phyloP scores from a whole-genome alignment of 129 eudicot species.

The Gnaphalium uliginosum region DNA sequence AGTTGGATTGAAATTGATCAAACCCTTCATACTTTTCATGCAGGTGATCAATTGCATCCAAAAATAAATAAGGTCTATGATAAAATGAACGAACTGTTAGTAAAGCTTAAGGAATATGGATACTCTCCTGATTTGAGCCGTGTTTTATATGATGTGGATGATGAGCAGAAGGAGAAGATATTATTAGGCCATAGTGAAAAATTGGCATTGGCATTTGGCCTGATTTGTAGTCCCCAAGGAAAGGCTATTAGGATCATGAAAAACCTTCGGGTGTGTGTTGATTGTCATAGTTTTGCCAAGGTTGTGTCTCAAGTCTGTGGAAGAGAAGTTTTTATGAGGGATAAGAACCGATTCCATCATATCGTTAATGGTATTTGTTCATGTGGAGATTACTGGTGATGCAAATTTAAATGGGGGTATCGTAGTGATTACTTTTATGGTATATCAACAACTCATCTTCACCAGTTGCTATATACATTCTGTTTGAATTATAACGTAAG shows the following conservation, averaged over 20 bases:
- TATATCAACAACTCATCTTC: not conserved
- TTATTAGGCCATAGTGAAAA: conserved; percentile 84
- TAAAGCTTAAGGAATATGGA: conserved; percentile 58
- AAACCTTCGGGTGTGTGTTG: conserved; percentile 78
- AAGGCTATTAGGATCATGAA: conserved; percentile 66
- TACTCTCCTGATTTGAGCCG: conserved; percentile 67
- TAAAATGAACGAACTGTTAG: conserved; percentile 55
- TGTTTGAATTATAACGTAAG: not conserved
- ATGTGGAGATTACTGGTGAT: conserved; percentile 79
- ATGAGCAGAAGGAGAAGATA: conserved; percentile 78
- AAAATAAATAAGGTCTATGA: conserved; percentile 43
- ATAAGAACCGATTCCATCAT: conserved; percentile 73
- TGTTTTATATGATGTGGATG: conserved; percentile 72
- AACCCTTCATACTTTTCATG: conserved; percentile 67
- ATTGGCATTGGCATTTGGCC: conserved; percentile 72
- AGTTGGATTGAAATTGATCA: conserved; percentile 86
- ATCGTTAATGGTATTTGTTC: conserved; percentile 65
- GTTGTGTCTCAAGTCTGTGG: conserved; percentile 58
- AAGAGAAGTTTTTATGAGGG: conserved; percentile 69
- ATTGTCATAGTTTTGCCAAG: conserved; percentile 83
- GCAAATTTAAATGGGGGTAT: not conserved
- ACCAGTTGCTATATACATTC: not conserved
- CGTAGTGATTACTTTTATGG: not conserved
- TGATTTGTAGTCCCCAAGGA: conserved; percentile 46
- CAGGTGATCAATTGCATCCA: conserved; percentile 63